Evolutionary conservation across 768 basidiomycete species (phyloP), one percentile per base, ranked within the genome.

Genomic region (Suillus plorans): DNA sequence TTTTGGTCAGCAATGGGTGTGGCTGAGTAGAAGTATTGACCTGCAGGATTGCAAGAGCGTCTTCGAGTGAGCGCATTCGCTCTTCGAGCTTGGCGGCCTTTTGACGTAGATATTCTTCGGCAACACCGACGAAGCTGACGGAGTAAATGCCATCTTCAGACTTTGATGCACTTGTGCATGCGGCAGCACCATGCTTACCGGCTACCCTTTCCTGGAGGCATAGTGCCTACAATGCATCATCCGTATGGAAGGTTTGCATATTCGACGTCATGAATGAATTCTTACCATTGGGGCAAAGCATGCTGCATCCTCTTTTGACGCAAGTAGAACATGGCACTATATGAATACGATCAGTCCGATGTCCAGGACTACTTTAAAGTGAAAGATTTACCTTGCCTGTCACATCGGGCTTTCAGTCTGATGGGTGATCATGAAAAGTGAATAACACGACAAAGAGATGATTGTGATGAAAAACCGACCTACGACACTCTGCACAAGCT

Each of bases 171-270:
- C 60, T 34, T 31, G 12, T 13, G 22, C 49, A 50, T 28, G 31
- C 37, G 20, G 52, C 25, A 50, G 20, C 62, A 22, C 36, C 20
- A 67, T 58, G 69, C 81, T 63, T 66, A 82, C 80, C 84, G 81
- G 67, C 82, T 84, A 20, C 84, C 85, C 68, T 85, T 82, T 31
- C 85, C 85, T 12, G 83, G 83, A 10, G 85, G 84, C 53, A 86
- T 81, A 16, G 81, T 83, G 25, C 80, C 84, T 86, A 28, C 31
- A 31, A 31, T 42, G 55, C 58, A n/a, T 55, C 45, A 42, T n/a
- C 18, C 60, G 42, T 10, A 42, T 16, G 42, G 14, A 52, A 49
- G 28, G 44, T 16, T 34, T 18, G 25, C 3, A 25, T 44, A 31
- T 34, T 44, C 18, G 13, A 62, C 22, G 36, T 61, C n/a, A 50